A percentile compares a stretch with the other conserved stretches of the same genome.
phyloP scores from a whole-genome alignment of 345 rosid genomes.

The Murraya paniculata region DNA sequence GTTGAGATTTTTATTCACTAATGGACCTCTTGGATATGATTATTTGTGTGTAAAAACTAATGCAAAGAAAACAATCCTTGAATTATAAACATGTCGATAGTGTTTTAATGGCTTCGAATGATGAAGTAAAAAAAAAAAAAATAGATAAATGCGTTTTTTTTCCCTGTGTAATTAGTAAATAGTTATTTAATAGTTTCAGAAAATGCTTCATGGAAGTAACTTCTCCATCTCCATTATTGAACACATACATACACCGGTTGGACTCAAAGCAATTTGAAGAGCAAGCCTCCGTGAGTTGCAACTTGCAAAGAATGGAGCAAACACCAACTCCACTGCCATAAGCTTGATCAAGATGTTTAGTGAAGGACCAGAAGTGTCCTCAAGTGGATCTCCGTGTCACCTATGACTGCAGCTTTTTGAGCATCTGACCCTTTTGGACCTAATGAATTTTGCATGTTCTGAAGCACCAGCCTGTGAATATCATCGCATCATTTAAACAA shows the following conservation, averaged over 20 bases:
- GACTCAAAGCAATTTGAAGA: slow-evolving; percentile 47
- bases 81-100: too few relatives aligned
- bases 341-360: slow-evolving; percentile 77
- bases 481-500: background rate
- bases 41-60: too few relatives aligned
- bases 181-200: background rate
- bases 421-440: slow-evolving; percentile 75
- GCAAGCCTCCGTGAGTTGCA: slow-evolving; percentile 60
- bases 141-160: too few relatives aligned
- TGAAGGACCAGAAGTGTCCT: slow-evolving; percentile 74
- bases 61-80: too few relatives aligned
- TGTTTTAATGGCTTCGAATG: too few relatives aligned
- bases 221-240: background rate
- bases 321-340: slow-evolving; percentile 77
- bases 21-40: too few relatives aligned
- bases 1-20: too few relatives aligned
- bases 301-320: slow-evolving; percentile 78
- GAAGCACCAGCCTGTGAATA: slow-evolving; percentile 48
- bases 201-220: background rate
- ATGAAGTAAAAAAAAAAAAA: too few relatives aligned
- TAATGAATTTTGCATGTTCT: slow-evolving; percentile 51
- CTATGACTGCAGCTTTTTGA: slow-evolving; percentile 74
- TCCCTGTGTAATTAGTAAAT: too few relatives aligned
- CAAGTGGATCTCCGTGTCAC: slow-evolving; percentile 80
- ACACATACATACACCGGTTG: background rate